Evolutionary conservation across 257 asterid genomes (phyloP).

Genomic region (Nicotiana otophora): DNA sequence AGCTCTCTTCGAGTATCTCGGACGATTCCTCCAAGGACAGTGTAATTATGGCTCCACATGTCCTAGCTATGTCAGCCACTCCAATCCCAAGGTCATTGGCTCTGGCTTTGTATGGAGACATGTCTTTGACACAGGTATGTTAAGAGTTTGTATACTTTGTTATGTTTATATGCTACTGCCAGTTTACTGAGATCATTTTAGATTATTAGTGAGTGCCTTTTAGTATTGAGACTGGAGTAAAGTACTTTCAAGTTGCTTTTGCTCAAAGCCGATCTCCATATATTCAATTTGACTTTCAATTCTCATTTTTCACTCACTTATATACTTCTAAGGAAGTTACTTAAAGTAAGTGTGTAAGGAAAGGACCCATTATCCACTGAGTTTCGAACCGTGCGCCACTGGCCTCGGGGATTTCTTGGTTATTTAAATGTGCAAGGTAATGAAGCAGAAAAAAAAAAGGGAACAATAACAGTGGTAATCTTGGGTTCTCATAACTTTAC

Average conservation of each 20-base stretch:
- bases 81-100: constrained; percentile 98
- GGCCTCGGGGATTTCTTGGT: background rate
- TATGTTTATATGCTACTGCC: background rate
- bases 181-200: background rate
- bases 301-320: background rate
- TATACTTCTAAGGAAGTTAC: background rate
- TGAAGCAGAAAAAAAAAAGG: background rate
- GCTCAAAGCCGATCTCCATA: background rate
- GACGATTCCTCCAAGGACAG: constrained; percentile 35
- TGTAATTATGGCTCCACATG: constrained; percentile 80
- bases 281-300: background rate
- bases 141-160: constrained; percentile 1
- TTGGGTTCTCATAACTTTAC: background rate
- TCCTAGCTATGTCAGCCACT: constrained; percentile 96
- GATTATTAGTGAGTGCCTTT: background rate
- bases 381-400: background rate
- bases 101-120: constrained; percentile 90
- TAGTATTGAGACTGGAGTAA: background rate
- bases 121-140: constrained; percentile 92
- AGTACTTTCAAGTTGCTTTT: background rate
- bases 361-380: background rate
- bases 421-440: background rate
- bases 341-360: background rate
- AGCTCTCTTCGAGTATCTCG: constrained; percentile 34
- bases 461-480: background rate